Conservation (phyloP, 2,329 filamentous ascomycete species). For the Colletotrichum siamense region DNA sequence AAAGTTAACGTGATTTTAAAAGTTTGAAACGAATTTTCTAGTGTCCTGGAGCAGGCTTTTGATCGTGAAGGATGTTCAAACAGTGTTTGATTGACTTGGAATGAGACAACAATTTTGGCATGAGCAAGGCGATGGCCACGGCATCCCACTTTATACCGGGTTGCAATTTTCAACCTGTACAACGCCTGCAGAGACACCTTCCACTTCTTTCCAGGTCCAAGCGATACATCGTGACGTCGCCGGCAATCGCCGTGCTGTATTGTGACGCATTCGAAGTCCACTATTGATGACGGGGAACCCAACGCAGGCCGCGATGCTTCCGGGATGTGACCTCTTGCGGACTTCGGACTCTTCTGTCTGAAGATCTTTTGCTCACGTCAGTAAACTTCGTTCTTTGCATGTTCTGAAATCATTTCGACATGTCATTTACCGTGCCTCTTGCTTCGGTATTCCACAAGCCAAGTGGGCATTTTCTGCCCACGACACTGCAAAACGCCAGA, state of each 20-base stretch:
- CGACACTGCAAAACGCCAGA: neutral
- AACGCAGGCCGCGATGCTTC: neutral
- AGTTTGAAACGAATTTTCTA: neutral
- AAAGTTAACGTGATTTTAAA: neutral
- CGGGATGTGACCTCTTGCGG: neutral
- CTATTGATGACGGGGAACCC: neutral
- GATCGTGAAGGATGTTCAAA: neutral
- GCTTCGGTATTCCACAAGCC: neutral
- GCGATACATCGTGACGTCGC: neutral
- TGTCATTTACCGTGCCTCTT: neutral
- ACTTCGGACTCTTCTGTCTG: neutral
- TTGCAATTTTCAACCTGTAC: neutral
- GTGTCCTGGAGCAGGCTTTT: too few relatives aligned
- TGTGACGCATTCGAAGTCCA: neutral
- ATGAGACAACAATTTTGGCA: neutral
- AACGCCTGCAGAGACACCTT: neutral
- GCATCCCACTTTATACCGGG: neutral
- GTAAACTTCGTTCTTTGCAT: neutral
- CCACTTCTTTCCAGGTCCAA: neutral
- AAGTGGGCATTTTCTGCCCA: neutral
- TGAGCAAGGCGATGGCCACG: neutral
- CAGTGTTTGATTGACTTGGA: neutral
- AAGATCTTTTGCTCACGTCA: neutral
- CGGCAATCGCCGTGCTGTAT: neutral
- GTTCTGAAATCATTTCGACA: neutral